Evolutionary conservation across 352 stramenopile species (phyloP), one percentile per base, ranked within the genome.

Genomic region (Aphanomyces cochlioides): DNA sequence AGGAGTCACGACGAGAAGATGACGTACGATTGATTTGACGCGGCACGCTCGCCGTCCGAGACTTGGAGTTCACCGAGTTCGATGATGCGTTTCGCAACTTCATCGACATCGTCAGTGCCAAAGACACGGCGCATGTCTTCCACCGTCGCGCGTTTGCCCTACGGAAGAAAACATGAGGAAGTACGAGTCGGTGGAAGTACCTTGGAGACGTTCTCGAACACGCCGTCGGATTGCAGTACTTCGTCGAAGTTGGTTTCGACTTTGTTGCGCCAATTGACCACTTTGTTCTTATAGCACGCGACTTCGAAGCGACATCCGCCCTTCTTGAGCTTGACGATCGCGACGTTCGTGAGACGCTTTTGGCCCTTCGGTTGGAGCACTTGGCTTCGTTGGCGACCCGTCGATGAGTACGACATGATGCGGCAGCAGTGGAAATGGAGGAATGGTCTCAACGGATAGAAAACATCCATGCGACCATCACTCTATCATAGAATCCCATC

Each of bases 281-380:
- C 95, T 79, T 99, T 99, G 88, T 99, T 99, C 70, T 96, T 95
- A 82, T 99, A 99, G 78, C 96, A 99, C 13, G 98, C 97, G 60
- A 99, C 96, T 81, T 99, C 97, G 77, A 99, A 99, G 53, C 96
- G 88, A 74, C 98, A 97, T 19, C 96, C 96, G 47, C 81, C 79
- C 56, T 93, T 95, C 69, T 98, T 93, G 59, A 99, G 89, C 43
- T 93, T 85, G 68, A 99, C 97, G 15, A 99, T 84, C 15, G 97
- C 97, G 41, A 99, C 97, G 76, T 99, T 99, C 28, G 97, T 99
- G 67, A 99, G 86, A 69, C 92, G 72, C 47, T 94, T 85, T 74
- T 95, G 90, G 75, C 82, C 83, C 74, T 94, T 84, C 43, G 88
- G 86, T 79, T 61, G 54, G 12, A n/a, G 28, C 15, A 61, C 54